Conservation (phyloP, 768 basidiomycete genomes). For the Mycena kentingensis region DNA sequence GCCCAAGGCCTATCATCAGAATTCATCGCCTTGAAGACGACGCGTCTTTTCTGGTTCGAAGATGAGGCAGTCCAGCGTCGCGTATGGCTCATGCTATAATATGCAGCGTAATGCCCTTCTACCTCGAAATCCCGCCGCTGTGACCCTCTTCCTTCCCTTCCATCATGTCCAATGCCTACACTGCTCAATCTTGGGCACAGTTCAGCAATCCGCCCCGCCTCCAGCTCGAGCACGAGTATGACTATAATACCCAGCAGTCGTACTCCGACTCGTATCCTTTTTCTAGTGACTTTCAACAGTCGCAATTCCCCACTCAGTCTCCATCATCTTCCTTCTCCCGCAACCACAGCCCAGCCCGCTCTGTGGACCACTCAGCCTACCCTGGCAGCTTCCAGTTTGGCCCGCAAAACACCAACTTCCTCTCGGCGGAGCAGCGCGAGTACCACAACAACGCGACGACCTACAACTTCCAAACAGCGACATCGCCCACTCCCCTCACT, state of each 20-base stretch:
- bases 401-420: conserved; percentile 15
- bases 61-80: background rate
- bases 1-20: no score
- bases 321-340: conserved; percentile 10
- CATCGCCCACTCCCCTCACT: conserved; percentile 8
- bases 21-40: no score
- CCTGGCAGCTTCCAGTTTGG: conserved; percentile 6
- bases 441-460: conserved; percentile 19
- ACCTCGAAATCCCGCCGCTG: background rate
- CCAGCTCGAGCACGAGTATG: conserved; percentile 42
- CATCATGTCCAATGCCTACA: conserved; percentile 10
- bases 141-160: background rate
- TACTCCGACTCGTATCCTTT: conserved; percentile 16
- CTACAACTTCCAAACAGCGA: conserved; percentile 13
- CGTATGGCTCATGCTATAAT: background rate
- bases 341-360: conserved; percentile 14
- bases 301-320: conserved; percentile 13
- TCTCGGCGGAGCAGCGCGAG: conserved; percentile 17
- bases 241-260: conserved; percentile 13
- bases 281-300: conserved; percentile 21
- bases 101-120: conserved; percentile 2
- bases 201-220: conserved; percentile 26
- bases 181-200: conserved; percentile 8
- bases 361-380: conserved; percentile 9
- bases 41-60: no score